Conservation (phyloP, 2,329 filamentous ascomycete genomes). For the Diaporthe caulivora region DNA sequence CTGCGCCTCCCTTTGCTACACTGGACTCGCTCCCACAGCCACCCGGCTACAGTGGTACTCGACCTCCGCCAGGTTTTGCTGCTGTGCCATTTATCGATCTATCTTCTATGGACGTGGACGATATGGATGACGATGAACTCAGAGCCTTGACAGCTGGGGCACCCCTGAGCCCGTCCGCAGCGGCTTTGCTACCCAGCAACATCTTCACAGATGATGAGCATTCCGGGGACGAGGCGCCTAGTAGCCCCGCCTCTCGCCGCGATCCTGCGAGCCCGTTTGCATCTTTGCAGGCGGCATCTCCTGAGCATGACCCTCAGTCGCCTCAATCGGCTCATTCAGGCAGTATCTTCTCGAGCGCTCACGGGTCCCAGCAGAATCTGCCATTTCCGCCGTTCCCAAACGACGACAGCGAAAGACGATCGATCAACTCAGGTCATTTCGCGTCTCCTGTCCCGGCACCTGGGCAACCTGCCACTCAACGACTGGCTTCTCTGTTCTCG, state of each 20-base stretch:
- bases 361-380: constrained; percentile 70
- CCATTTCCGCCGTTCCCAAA: constrained; percentile 63
- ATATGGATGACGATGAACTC: constrained; percentile 69
- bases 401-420: constrained; percentile 60
- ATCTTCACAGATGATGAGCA: constrained; percentile 70
- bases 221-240: constrained; percentile 73
- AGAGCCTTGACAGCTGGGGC: constrained; percentile 73
- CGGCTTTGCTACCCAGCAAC: constrained; percentile 78
- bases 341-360: constrained; percentile 72
- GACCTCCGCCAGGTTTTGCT: constrained; percentile 61
- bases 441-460: constrained; percentile 55
- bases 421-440: constrained; percentile 52
- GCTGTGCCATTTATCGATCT: constrained; percentile 66
- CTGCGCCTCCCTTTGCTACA: constrained; percentile 56
- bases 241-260: constrained; percentile 53
- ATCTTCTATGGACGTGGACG: constrained; percentile 56
- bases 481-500: constrained; percentile 65
- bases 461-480: constrained; percentile 52
- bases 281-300: constrained; percentile 47
- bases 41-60: constrained; percentile 18
- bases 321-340: constrained; percentile 71
- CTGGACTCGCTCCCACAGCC: constrained; percentile 41
- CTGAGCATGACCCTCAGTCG: constrained; percentile 67
- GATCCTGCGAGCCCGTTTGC: constrained; percentile 53
- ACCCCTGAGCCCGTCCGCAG: constrained; percentile 82